Base-by-base conservation (phyloP, 2,329 filamentous ascomycete species). In the Setomelanomma holmii region DNA sequence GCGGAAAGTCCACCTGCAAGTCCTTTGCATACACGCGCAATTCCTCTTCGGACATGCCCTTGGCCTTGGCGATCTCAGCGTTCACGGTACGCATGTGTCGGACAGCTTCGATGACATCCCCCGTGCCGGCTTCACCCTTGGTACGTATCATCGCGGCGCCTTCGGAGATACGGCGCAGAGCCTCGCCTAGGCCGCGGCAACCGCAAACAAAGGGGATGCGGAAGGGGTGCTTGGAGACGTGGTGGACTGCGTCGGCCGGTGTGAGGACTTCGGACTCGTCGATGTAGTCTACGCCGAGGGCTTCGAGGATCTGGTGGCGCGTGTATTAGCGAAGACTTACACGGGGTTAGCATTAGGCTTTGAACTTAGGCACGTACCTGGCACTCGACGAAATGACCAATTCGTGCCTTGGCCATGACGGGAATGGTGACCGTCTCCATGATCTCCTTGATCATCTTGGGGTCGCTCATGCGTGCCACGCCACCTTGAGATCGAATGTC, bases 141-240 rank as follows among this genome's bases (percentile, higher is more conserved):
- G 95, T 99, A 68, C 95, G 88, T 79, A 99, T 97, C 93, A 99
- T 98, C 69, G 93, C 93, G 8, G 95, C 95, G 59, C 95, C 95
- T 80, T 98, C 95, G 58, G 86, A 85, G 71, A 99, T 92, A 58
- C 95, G 85, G 58, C 95, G 85, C 49, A 99, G 85, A 14, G 95
- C 95, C 81, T 99, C 95, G 56, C 92, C 92, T 11, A 98, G 82
- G 81, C 96, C 93, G 57, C 93, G 85, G 84, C 95, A 98, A 49
- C 95, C 95, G 77, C 95, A 98, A 52, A 99, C 95, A 72, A 98
- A 99, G 45, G 95, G 95, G 17, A 89, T 87, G 71, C 84, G 85
- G 82, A 90, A 98, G 60, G 77, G 77, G 75, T 85, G 82, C 84
- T 99, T 99, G 76, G 93, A 89, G 55, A 99, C 92, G 80, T 99